Evolutionary conservation across 169 alveolate species (phyloP).

Genomic region (Babesia bigemina): DNA sequence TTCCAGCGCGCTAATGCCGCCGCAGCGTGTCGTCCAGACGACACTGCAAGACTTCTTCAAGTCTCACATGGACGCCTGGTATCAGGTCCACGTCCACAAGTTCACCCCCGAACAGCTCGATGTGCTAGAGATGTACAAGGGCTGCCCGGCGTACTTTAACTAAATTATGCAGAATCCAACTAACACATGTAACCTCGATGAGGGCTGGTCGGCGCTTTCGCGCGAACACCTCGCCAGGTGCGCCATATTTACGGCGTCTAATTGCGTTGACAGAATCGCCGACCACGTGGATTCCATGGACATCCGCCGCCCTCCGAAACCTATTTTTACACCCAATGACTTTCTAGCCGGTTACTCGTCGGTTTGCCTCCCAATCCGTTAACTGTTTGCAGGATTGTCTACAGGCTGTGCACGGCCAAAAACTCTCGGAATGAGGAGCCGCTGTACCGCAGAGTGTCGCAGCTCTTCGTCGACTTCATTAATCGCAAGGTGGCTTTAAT

Average conservation of each 20-base stretch:
- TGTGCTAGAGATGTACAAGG: conserved; percentile 74
- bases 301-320: conserved; percentile 9
- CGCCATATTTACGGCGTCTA: neutral
- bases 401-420: conserved; percentile 52
- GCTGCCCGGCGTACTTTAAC: conserved; percentile 76
- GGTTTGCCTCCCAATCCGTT: neutral
- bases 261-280: conserved; percentile 28
- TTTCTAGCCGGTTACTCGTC: conserved; percentile 50
- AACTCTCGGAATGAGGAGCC: conserved; percentile 33
- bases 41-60: conserved; percentile 76
- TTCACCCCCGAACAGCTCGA: conserved; percentile 74
- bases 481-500: conserved; percentile 16
- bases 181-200: conserved; percentile 21
- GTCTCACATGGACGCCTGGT: conserved; percentile 79
- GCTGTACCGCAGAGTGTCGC: conserved; percentile 28
- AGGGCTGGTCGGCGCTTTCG: conserved; percentile 53
- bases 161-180: conserved; percentile 4
- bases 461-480: conserved; percentile 18
- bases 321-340: conserved; percentile 35
- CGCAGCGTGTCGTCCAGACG: conserved; percentile 31
- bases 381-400: conserved; percentile 40
- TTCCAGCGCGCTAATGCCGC: neutral
- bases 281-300: conserved; percentile 40
- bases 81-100: conserved; percentile 63
- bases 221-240: conserved; percentile 49